These are phyloP conservation scores for Tetrapyrgos nigripes DNA, from an alignment of 1,284 basidiomycete species.

Conservation along the genomic window DNA sequence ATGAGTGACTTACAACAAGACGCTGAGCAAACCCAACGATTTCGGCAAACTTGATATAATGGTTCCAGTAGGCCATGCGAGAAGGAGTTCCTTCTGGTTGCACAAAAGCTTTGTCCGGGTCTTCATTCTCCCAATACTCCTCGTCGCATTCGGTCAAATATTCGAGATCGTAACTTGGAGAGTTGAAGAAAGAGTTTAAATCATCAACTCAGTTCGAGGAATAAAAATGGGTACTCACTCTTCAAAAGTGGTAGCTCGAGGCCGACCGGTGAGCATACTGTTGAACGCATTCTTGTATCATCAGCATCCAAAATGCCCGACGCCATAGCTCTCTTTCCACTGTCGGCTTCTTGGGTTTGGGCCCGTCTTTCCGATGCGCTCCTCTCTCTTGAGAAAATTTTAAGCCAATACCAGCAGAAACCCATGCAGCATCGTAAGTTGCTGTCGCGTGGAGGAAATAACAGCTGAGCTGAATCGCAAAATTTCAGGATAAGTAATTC, in stretches of 20 bases:
- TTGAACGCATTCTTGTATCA: slow-evolving; percentile 13
- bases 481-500: neutral
- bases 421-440: slow-evolving; percentile 12
- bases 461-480: neutral
- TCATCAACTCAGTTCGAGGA: no score
- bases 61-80: neutral
- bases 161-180: slow-evolving; percentile 60
- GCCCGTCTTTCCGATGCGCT: slow-evolving; percentile 11
- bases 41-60: slow-evolving; percentile 6
- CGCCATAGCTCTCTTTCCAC: slow-evolving; percentile 16
- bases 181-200: neutral
- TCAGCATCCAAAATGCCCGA: slow-evolving; percentile 14
- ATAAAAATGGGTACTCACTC: slow-evolving; percentile 14
- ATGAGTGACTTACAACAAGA: slow-evolving; percentile 25
- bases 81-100: slow-evolving; percentile 5
- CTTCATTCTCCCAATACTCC: slow-evolving; percentile 10
- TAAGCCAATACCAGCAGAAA: slow-evolving; percentile 8
- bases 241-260: slow-evolving; percentile 8
- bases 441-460: slow-evolving; percentile 9
- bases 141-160: slow-evolving; percentile 58
- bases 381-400: slow-evolving; percentile 17
- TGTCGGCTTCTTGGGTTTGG: slow-evolving; percentile 7
- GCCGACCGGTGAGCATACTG: slow-evolving; percentile 15
- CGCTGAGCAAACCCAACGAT: slow-evolving; percentile 11
- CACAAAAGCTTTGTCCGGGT: slow-evolving; percentile 5